phyloP scores from a whole-genome alignment of 192 early-diverging fungal genomes.

The Pecoramyces ruminantium region DNA sequence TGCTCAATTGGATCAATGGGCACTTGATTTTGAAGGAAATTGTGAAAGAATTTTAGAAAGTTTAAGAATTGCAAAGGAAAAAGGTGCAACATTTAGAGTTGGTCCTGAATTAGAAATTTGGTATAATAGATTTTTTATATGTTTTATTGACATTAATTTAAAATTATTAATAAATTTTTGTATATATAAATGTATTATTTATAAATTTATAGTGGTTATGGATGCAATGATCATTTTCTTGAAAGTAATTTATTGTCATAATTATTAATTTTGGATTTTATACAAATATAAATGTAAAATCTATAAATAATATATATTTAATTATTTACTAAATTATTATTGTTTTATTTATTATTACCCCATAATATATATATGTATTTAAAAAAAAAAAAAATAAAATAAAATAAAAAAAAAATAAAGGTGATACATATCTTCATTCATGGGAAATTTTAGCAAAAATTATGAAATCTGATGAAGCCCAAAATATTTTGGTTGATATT shows the following conservation, averaged over 20 bases:
- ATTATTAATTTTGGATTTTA: too few species aligned
- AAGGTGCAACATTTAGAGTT: constrained; percentile 64
- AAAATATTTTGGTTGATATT: constrained; percentile 77
- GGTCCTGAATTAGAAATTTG: constrained; percentile 94
- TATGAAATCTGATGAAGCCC: constrained; percentile 35
- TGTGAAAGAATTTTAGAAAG: constrained; percentile 66
- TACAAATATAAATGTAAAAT: too few species aligned
- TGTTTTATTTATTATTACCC: background rate
- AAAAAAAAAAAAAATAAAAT: background rate
- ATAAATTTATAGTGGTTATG: constrained; percentile 68
- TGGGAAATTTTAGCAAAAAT: constrained; percentile 80
- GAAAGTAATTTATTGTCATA: constrained; percentile 68
- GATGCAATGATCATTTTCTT: constrained; percentile 94
- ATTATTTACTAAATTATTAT: too few species aligned
- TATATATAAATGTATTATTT: too few species aligned
- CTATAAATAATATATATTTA: too few species aligned
- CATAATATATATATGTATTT: background rate
- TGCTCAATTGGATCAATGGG: constrained; percentile 49
- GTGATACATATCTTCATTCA: constrained; percentile 83
- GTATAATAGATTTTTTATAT: too few species aligned
- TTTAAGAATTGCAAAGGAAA: constrained; percentile 63
- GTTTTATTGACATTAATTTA: too few species aligned
- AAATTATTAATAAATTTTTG: too few species aligned
- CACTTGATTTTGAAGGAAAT: constrained; percentile 92
- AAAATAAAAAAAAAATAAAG: constrained; percentile 11